These are phyloP conservation scores for Penicillium sp. DNA, from an alignment of 2,329 filamentous ascomycete species.

Conservation along the genomic window DNA sequence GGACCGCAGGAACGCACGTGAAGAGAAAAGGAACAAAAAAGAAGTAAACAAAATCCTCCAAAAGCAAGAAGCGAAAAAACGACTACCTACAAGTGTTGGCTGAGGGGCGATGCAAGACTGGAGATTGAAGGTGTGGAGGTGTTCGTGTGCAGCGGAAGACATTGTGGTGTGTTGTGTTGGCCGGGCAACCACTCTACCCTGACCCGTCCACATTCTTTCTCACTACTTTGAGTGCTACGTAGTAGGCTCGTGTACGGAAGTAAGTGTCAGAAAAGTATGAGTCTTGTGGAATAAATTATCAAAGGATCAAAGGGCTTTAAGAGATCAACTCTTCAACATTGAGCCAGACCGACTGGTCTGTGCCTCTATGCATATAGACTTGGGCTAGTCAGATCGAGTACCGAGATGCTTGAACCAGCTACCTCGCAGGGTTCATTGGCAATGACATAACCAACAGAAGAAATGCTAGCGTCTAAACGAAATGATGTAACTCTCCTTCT, in stretches of 20 bases:
- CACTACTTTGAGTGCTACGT: neutral
- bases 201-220: slow-evolving; percentile 5
- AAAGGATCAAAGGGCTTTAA: neutral
- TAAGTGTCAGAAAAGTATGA: neutral
- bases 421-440: neutral
- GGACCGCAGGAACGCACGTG: slow-evolving; percentile 8
- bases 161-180: slow-evolving; percentile 25
- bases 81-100: slow-evolving; percentile 27
- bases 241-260: neutral
- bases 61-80: slow-evolving; percentile 18
- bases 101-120: slow-evolving; percentile 19
- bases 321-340: neutral
- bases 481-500: neutral
- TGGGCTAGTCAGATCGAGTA: neutral
- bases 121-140: slow-evolving; percentile 23
- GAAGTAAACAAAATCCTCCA: slow-evolving; percentile 20
- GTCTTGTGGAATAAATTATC: too few relatives aligned
- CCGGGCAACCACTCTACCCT: slow-evolving; percentile 25
- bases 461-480: neutral
- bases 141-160: slow-evolving; percentile 17
- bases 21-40: slow-evolving; percentile 17
- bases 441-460: neutral
- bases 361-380: neutral
- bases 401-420: neutral
- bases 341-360: neutral